Conservation (phyloP, 2,329 filamentous ascomycete species). For the Fusarium sp. region DNA sequence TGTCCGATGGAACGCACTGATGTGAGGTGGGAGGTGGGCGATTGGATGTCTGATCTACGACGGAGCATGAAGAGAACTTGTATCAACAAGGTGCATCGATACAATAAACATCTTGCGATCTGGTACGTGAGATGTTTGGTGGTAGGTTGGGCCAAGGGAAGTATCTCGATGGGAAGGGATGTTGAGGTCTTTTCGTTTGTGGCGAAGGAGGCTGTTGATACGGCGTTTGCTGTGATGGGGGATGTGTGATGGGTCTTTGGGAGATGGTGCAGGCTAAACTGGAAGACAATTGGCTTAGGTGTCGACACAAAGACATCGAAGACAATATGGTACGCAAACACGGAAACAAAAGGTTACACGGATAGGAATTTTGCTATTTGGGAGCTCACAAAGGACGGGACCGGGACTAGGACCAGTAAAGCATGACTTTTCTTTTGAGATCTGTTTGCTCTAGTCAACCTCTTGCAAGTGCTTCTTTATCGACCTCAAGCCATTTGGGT, state of each 20-base stretch:
- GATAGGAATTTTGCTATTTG: neutral
- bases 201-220: conserved; percentile 27
- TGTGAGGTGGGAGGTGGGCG: conserved; percentile 36
- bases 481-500: conserved; percentile 25
- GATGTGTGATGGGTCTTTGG: neutral
- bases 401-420: neutral
- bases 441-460: conserved; percentile 11
- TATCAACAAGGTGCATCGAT: conserved; percentile 40
- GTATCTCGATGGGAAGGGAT: conserved; percentile 38
- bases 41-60: conserved; percentile 38
- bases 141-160: conserved; percentile 39
- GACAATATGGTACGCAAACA: fast-evolving
- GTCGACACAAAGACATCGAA: neutral
- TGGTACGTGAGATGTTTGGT: conserved; percentile 44
- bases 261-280: neutral
- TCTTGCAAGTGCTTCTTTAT: conserved; percentile 38
- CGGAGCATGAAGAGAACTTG: conserved; percentile 35
- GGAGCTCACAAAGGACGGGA: neutral
- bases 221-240: conserved; percentile 36
- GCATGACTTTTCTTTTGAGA: neutral
- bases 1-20: conserved; percentile 43
- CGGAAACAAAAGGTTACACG: neutral
- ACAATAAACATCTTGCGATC: conserved; percentile 47
- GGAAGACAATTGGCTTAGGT: neutral
- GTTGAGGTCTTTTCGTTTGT: conserved; percentile 37